These are phyloP conservation scores for Penstemon barbatus DNA, from an alignment of 257 asterid species.

Conservation along the genomic window DNA sequence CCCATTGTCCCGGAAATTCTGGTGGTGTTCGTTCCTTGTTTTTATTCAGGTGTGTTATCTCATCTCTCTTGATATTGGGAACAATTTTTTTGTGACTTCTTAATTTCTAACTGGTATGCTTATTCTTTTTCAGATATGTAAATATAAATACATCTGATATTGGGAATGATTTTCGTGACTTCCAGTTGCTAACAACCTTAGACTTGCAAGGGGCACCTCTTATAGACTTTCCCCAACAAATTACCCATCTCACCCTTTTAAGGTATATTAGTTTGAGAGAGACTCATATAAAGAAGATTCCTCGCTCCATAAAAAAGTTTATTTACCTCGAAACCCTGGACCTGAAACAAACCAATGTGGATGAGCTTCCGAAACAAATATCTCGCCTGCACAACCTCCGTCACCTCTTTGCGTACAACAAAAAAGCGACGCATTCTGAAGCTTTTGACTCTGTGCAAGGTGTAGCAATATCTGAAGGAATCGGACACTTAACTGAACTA, in stretches of 20 bases:
- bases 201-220: constrained; percentile 37
- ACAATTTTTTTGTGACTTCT: no score
- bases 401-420: constrained; percentile 41
- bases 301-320: constrained; percentile 30
- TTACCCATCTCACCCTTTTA: constrained; percentile 35
- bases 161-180: not conserved
- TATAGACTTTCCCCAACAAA: constrained; percentile 30
- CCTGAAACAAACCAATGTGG: constrained; percentile 38
- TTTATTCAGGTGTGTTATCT: constrained; percentile 23
- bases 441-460: constrained; percentile 26
- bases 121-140: no score
- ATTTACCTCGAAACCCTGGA: constrained; percentile 41
- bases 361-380: constrained; percentile 40
- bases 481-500: constrained; percentile 20
- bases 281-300: constrained; percentile 26
- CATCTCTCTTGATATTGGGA: no score
- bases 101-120: no score
- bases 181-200: constrained; percentile 32
- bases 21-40: constrained; percentile 36
- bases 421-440: not conserved
- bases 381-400: constrained; percentile 37
- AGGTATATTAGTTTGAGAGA: constrained; percentile 40
- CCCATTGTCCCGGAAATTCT: constrained; percentile 6
- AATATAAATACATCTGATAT: not conserved
- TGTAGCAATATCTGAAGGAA: constrained; percentile 26